Base-by-base conservation (phyloP, 192 early-diverging fungal species). In the Podila epicladia region DNA sequence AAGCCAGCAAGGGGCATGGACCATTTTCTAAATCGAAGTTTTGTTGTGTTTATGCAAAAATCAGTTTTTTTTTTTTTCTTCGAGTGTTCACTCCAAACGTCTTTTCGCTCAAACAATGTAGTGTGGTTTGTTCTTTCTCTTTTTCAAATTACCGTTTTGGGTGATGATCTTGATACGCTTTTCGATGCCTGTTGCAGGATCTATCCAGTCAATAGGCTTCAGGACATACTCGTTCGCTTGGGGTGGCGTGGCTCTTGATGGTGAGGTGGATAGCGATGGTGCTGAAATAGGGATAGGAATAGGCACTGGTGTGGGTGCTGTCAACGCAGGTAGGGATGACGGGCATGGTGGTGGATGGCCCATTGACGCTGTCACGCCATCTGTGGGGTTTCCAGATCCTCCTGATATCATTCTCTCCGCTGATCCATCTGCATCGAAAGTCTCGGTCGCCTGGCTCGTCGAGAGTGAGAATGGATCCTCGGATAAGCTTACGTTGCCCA, bases 1-100 rank as follows among this genome's bases (percentile, higher is more conserved):
- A 85, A 17, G 95, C 93, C 5, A 97, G 82, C 48, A 98, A 73
- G 20, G 97, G 97, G 78, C 97, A 98, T 0, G 97, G 97, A 0
- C 97, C 97, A 78, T 98, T 98, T 63, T 90, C 91, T 89, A 86
- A 5, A 65, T 29, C 37, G 22, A 33, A 1, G 20, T 8, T 8
- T 20, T 45, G 9, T 66, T 50, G 13, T n/a, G 22, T 32, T 26
- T 58, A 28, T 32, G 38, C 2, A 45, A 41, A 22, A 48, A 0
- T n/a, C 4, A 28, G 38, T 17, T 48, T 17, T 41, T 48, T 33
- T 12, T 57, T 28, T 69, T 35, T 32, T 22, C 26, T 26, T 22
- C 33, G 33, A 33, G 6, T 33, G 33, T 33, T 29, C 29, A 29
- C 29, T 29, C 29, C 29, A 19, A 19, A 31, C 28, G 22, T 11